Percentiles rank a stretch among this genome's conserved stretches.
phyloP scores from a whole-genome alignment of 2,329 filamentous ascomycete species.

The Epichloe uncinata region DNA sequence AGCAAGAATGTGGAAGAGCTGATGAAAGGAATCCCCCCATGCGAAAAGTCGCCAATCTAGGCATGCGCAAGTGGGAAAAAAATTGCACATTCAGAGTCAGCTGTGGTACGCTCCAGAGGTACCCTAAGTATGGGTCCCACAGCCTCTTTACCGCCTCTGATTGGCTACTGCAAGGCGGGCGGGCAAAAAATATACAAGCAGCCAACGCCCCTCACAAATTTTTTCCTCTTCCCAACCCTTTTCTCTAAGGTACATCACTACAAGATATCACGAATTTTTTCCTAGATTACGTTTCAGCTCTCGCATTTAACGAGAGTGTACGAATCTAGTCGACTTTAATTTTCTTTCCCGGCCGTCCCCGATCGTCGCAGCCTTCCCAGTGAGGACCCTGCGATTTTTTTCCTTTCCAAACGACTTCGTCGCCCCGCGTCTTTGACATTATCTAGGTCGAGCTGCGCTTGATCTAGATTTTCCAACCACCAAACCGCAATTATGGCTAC shows the following conservation, averaged over 20 bases:
- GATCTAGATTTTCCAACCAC: conserved; percentile 47
- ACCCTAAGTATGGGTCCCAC: conserved; percentile 13
- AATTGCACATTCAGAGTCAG: background rate
- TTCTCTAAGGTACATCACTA: conserved; percentile 19
- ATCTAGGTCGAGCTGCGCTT: conserved; percentile 67
- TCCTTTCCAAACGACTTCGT: conserved; percentile 13
- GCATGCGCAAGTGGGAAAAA: background rate
- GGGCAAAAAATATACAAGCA: conserved; percentile 21
- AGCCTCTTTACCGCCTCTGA: conserved; percentile 5
- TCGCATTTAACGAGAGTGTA: conserved; percentile 31
- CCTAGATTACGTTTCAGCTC: conserved; percentile 29
- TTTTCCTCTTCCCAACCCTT: conserved; percentile 15
- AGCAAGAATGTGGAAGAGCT: no score
- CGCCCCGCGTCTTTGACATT: conserved; percentile 28
- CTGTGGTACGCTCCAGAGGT: conserved; percentile 6
- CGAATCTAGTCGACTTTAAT: conserved; percentile 31
- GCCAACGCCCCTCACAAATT: conserved; percentile 26
- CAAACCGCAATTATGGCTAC: conserved; percentile 90
- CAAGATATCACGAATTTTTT: conserved; percentile 23
- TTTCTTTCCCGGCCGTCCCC: conserved; percentile 16
- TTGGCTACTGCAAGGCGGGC: conserved; percentile 9
- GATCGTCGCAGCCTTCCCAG: conserved; percentile 20
- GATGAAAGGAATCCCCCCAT: background rate
- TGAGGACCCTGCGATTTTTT: conserved; percentile 25
- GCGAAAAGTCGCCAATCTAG: background rate